Conservation (phyloP, 2,329 filamentous ascomycete genomes). For the Tetracladium maxilliforme region DNA sequence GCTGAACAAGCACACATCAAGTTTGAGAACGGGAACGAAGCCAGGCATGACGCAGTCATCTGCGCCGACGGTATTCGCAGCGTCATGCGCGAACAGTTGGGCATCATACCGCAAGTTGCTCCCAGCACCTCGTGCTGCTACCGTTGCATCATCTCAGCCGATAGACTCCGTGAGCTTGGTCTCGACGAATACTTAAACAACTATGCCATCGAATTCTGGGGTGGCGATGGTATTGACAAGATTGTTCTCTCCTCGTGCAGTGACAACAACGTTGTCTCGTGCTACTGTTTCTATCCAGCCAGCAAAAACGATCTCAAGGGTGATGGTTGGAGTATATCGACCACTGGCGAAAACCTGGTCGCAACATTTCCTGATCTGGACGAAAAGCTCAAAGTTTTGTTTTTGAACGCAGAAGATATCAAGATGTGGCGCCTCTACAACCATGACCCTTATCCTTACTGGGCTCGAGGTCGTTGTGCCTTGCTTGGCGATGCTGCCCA, state of each 20-base stretch:
- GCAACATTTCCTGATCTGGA: slow-evolving; percentile 6
- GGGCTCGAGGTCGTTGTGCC: slow-evolving; percentile 12
- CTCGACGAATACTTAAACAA: slow-evolving; percentile 9
- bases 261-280: slow-evolving; percentile 19
- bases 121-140: slow-evolving; percentile 21
- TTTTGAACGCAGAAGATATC: slow-evolving; percentile 12
- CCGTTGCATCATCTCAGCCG: slow-evolving; percentile 17
- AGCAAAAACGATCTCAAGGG: slow-evolving; percentile 9
- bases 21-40: slow-evolving; percentile 12
- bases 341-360: slow-evolving; percentile 4
- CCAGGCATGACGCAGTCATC: slow-evolving; percentile 22
- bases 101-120: slow-evolving; percentile 15
- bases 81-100: slow-evolving; percentile 3
- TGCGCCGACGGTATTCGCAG: slow-evolving; percentile 26
- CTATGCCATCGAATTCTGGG: slow-evolving; percentile 15
- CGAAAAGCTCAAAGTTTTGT: slow-evolving; percentile 3
- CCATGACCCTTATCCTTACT: slow-evolving; percentile 14
- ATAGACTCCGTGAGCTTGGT: slow-evolving; percentile 9
- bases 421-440: slow-evolving; percentile 13
- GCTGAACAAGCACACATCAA: no score
- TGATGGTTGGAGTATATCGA: slow-evolving; percentile 10
- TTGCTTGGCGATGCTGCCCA: slow-evolving; percentile 17
- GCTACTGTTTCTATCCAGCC: slow-evolving; percentile 21
- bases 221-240: slow-evolving; percentile 21
- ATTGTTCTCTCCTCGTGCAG: slow-evolving; percentile 22